A percentile compares a stretch with the other conserved stretches of the same genome.
These are phyloP conservation scores for Aquilaria sinensis DNA, from an alignment of 345 rosid species.

Conservation along the genomic window DNA sequence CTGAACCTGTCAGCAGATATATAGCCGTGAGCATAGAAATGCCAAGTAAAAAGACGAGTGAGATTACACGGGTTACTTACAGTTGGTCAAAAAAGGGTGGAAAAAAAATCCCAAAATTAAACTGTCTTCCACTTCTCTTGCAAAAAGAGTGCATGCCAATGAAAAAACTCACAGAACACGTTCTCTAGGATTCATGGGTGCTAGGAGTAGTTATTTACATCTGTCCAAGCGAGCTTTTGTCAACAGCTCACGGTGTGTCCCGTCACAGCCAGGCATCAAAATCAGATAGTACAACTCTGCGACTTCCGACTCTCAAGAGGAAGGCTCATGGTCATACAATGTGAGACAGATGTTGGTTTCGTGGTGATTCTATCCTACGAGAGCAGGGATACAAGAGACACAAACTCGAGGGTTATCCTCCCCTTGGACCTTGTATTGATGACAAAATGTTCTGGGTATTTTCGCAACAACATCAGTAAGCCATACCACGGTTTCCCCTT, in stretches of 20 bases:
- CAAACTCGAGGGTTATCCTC: constrained; percentile 70
- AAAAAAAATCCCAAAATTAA: too few relatives aligned
- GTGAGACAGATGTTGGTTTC: background rate
- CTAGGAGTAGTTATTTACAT: background rate
- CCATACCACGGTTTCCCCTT: constrained; percentile 94
- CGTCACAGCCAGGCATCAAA: background rate
- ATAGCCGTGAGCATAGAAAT: too few relatives aligned
- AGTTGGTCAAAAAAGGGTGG: too few relatives aligned
- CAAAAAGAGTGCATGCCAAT: too few relatives aligned
- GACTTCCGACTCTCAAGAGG: background rate
- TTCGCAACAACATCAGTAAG: constrained; percentile 75
- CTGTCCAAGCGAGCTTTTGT: background rate
- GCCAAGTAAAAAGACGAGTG: too few relatives aligned
- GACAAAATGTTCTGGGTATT: constrained; percentile 93
- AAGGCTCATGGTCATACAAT: background rate
- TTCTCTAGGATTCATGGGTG: too few relatives aligned
- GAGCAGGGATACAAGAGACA: constrained; percentile 87
- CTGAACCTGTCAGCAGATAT: too few relatives aligned
- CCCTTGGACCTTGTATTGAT: constrained; percentile 89
- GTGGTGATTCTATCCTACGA: constrained; percentile 20
- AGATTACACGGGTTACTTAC: too few relatives aligned
- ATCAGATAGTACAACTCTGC: constrained; percentile 1
- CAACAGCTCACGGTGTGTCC: background rate
- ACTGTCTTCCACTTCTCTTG: too few relatives aligned
- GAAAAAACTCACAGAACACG: too few relatives aligned